Evolutionary conservation across 305 asterid genomes (phyloP).

Genomic region (Fraxinus nigra): DNA sequence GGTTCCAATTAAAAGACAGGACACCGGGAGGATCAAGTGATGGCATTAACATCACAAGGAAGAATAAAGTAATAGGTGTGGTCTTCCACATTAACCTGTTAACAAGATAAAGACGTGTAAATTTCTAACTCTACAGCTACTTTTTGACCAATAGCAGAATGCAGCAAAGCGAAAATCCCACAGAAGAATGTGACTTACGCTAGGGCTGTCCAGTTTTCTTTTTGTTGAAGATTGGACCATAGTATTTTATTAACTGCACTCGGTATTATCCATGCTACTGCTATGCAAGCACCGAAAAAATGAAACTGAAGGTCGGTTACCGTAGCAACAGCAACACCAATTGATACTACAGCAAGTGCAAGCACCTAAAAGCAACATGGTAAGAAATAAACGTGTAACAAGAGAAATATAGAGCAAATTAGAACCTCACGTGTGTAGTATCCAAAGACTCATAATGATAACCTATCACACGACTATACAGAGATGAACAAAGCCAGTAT

Average conservation of each 20-base stretch:
- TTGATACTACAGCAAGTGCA: constrained; percentile 80
- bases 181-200: constrained; percentile 54
- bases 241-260: constrained; percentile 90
- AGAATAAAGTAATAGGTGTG: constrained; percentile 87
- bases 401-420: not conserved
- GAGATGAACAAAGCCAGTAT: not conserved
- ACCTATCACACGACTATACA: not conserved
- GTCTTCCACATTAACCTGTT: constrained; percentile 99
- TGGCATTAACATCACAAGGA: constrained; percentile 86
- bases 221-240: constrained; percentile 97
- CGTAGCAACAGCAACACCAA: constrained; percentile 91
- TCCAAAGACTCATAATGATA: not conserved
- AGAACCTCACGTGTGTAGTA: not conserved
- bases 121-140: constrained; percentile 1
- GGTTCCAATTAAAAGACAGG: constrained; percentile 70
- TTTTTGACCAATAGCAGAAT: constrained; percentile 5
- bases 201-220: constrained; percentile 92
- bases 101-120: constrained; percentile 9
- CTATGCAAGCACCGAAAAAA: constrained; percentile 90
- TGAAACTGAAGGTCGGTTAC: constrained; percentile 95
- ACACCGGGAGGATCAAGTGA: constrained; percentile 92
- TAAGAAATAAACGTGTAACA: not conserved
- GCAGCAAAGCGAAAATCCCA: constrained; percentile 4
- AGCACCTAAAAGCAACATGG: constrained; percentile 53
- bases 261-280: constrained; percentile 92